These are phyloP conservation scores for Jaapia argillacea DNA, from an alignment of 768 basidiomycete species.

Conservation along the genomic window DNA sequence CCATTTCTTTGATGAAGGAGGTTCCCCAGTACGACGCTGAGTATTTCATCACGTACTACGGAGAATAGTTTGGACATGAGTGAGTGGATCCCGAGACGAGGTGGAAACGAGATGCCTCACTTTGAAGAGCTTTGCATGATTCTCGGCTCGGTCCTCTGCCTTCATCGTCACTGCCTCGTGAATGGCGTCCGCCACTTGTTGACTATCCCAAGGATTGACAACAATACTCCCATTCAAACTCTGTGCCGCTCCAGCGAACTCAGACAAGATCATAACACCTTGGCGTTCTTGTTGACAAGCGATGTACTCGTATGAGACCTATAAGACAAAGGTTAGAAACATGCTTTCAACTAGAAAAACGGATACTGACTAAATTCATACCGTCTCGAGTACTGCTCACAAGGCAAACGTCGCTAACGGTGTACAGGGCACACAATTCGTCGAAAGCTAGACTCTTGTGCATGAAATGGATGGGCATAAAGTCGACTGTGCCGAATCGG, in stretches of 20 bases:
- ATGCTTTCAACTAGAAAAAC: conserved; percentile 1
- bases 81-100: not conserved
- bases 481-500: conserved; percentile 97
- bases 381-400: conserved; percentile 95
- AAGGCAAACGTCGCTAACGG: conserved; percentile 91
- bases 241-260: conserved; percentile 97
- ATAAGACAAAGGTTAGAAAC: conserved; percentile 13
- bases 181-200: conserved; percentile 96
- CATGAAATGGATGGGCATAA: conserved; percentile 99
- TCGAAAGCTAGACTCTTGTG: conserved; percentile 91
- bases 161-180: conserved; percentile 91
- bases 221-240: conserved; percentile 92
- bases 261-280: conserved; percentile 96
- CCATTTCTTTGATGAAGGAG: conserved; percentile 83
- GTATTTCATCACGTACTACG: conserved; percentile 83
- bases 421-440: conserved; percentile 96
- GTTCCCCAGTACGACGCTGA: conserved; percentile 90
- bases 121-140: conserved; percentile 92
- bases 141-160: conserved; percentile 72
- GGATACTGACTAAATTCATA: conserved; percentile 87
- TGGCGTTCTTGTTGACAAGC: conserved; percentile 89
- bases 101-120: conserved; percentile 18
- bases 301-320: conserved; percentile 99
- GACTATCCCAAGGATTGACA: conserved; percentile 99
- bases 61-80: not conserved